A percentile compares a stretch with the other conserved stretches of the same genome.
Evolutionary conservation across 495 filamentous ascomycete genomes (phyloP).

Genomic region (Daldinia decipiens): DNA sequence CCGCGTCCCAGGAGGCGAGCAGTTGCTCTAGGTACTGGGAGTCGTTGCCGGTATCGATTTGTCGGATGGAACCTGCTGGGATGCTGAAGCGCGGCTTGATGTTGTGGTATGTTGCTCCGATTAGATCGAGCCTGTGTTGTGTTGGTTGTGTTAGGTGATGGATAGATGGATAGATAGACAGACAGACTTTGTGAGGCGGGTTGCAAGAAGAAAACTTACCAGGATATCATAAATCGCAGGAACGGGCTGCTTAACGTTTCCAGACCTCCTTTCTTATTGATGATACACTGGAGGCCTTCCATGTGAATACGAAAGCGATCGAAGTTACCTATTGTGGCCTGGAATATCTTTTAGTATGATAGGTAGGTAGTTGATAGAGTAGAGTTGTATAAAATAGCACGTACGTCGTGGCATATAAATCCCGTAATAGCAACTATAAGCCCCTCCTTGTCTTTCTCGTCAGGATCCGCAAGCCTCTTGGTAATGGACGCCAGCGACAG

Average conservation of each 20-base stretch:
- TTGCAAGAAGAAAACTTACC: neutral
- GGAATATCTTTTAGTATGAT: constrained; percentile 13
- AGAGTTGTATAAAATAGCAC: neutral
- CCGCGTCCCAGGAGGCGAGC: constrained; percentile 32
- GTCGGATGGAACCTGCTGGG: constrained; percentile 24
- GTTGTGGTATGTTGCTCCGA: constrained; percentile 43
- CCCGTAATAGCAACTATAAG: constrained; percentile 43
- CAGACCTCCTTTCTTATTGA: constrained; percentile 41
- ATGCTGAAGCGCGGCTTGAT: constrained; percentile 32
- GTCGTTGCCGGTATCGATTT: constrained; percentile 30
- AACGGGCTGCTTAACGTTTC: constrained; percentile 37
- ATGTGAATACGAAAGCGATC: constrained; percentile 38
- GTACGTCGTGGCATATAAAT: constrained; percentile 46
- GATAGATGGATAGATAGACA: neutral
- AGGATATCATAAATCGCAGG: constrained; percentile 42
- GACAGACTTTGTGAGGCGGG: too few relatives aligned
- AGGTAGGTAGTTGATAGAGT: too few relatives aligned
- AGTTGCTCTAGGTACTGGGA: constrained; percentile 29
- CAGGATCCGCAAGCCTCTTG: constrained; percentile 39
- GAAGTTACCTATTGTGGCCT: constrained; percentile 44
- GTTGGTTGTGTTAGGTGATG: neutral
- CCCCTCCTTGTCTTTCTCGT: constrained; percentile 28
- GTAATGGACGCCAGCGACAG: constrained; percentile 37
- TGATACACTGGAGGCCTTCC: constrained; percentile 38
- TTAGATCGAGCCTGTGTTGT: constrained; percentile 38